These are phyloP conservation scores for Hamigera avellanea DNA, from an alignment of 495 filamentous ascomycete species.

Conservation along the genomic window DNA sequence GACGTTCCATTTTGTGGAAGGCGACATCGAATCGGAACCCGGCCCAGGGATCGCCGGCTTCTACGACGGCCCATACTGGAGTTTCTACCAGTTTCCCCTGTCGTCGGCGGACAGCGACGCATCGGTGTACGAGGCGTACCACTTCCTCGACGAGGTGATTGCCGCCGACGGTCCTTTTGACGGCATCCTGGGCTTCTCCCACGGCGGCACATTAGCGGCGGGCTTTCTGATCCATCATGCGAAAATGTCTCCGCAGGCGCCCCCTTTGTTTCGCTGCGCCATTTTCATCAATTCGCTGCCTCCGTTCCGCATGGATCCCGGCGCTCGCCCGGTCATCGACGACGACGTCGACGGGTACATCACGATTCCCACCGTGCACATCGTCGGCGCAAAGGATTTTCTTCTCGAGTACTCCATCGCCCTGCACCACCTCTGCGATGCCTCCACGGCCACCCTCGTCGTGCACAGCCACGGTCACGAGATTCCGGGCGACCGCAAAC, in stretches of 20 bases:
- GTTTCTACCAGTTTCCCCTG: constrained; percentile 24
- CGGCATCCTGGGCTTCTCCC: constrained; percentile 26
- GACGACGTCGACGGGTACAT: constrained; percentile 13
- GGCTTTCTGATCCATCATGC: constrained; percentile 22
- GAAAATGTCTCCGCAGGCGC: constrained; percentile 10
- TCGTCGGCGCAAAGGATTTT: constrained; percentile 18
- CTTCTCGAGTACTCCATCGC: constrained; percentile 18
- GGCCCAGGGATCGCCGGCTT: constrained; percentile 21
- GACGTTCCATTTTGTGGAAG: constrained; percentile 22
- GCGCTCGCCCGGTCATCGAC: constrained; percentile 11
- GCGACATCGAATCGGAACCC: constrained; percentile 19
- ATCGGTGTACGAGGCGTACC: constrained; percentile 17
- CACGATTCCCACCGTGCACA: constrained; percentile 16
- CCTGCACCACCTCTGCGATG: constrained; percentile 16
- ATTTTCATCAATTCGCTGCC: constrained; percentile 25
- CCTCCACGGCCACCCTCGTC: constrained; percentile 9
- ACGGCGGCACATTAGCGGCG: constrained; percentile 23
- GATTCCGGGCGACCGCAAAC: constrained; percentile 18
- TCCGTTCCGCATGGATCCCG: constrained; percentile 19
- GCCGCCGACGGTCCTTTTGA: constrained; percentile 26
- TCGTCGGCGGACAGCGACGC: constrained; percentile 11
- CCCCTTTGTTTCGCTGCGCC: constrained; percentile 20
- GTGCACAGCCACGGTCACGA: constrained; percentile 23
- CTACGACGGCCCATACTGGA: constrained; percentile 26
- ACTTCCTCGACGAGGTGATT: constrained; percentile 19